phyloP scores from a whole-genome alignment of 331 rosid species.

The Malus hybrid region DNA sequence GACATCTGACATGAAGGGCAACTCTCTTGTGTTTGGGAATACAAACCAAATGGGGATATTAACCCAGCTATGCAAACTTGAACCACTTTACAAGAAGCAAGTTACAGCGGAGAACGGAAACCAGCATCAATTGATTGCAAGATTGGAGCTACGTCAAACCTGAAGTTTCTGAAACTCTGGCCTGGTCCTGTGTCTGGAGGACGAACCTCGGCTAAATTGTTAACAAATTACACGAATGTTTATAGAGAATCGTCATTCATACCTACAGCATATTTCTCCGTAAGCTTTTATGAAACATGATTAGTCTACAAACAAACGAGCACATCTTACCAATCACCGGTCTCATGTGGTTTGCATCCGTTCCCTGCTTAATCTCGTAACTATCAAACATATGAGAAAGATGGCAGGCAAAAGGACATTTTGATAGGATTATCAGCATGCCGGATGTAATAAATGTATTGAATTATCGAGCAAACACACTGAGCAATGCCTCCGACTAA shows the following conservation, averaged over 20 bases:
- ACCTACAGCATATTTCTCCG: too few species aligned
- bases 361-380: background rate
- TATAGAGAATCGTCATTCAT: too few species aligned
- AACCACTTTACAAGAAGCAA: constrained; percentile 24
- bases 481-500: too few species aligned
- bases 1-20: background rate
- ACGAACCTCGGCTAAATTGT: constrained; percentile 19
- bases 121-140: constrained; percentile 66
- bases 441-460: background rate
- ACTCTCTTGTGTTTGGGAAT: background rate
- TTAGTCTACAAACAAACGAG: too few species aligned
- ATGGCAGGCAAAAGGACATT: background rate
- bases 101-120: constrained; percentile 39
- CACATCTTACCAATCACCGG: background rate
- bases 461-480: background rate
- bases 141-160: constrained; percentile 48
- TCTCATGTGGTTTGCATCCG: background rate
- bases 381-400: background rate
- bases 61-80: constrained; percentile 18
- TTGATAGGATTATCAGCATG: background rate
- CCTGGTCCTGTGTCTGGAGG: constrained; percentile 41
- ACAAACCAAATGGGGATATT: constrained; percentile 12
- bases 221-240: too few species aligned
- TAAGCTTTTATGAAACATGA: too few species aligned
- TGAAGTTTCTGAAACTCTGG: constrained; percentile 67